phyloP scores from a whole-genome alignment of 805 yeast genomes.

The Saccharomycopsis olivae region DNA sequence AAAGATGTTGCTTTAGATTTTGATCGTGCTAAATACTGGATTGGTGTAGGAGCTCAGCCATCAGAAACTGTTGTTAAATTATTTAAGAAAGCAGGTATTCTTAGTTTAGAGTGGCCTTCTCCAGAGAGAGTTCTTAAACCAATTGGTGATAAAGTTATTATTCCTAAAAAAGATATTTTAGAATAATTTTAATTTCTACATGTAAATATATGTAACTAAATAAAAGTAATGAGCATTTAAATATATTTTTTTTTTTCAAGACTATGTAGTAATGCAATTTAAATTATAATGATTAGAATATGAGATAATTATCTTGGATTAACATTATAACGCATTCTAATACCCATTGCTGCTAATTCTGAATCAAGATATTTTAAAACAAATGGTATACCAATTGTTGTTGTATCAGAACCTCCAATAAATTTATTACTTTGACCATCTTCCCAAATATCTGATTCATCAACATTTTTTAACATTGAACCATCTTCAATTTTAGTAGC shows the following conservation, averaged over 20 bases:
- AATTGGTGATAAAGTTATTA: neutral
- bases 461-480: constrained; percentile 32
- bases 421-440: constrained; percentile 91
- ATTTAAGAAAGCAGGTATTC: constrained; percentile 68
- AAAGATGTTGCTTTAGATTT: constrained; percentile 83
- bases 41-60: constrained; percentile 95
- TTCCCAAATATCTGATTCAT: constrained; percentile 83
- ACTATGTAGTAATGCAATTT: neutral
- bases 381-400: constrained; percentile 93
- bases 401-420: constrained; percentile 87
- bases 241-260: neutral
- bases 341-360: constrained; percentile 97
- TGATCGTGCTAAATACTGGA: constrained; percentile 87
- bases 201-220: neutral
- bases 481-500: constrained; percentile 52
- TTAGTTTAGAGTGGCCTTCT: constrained; percentile 48
- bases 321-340: constrained; percentile 41
- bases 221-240: neutral
- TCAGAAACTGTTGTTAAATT: constrained; percentile 69
- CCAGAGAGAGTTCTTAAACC: constrained; percentile 31
- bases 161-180: constrained; percentile 11
- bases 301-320: constrained; percentile 5
- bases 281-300: neutral
- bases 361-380: constrained; percentile 92
- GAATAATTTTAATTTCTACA: constrained; percentile 4